Evolutionary conservation across 2,329 filamentous ascomycete species (phyloP).

Genomic region (Didymella segeticola): DNA sequence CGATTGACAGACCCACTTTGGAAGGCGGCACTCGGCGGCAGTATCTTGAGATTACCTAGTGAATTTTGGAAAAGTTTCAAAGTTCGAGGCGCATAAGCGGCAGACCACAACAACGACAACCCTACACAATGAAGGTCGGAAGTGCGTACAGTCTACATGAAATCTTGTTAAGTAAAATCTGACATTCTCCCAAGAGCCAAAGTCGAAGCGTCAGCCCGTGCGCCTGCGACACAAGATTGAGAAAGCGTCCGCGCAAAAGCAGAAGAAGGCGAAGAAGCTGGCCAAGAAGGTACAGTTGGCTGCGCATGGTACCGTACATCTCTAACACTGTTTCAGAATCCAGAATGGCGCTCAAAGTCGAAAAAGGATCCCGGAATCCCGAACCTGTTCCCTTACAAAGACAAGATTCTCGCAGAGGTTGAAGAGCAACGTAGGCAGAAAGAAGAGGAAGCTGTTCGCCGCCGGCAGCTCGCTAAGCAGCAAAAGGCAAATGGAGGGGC

Average conservation of each 20-base stretch:
- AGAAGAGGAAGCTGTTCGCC: conserved; percentile 73
- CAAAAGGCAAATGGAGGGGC: conserved; percentile 49
- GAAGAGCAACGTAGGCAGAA: conserved; percentile 85
- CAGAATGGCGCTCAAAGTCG: conserved; percentile 91
- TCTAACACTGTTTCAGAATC: conserved; percentile 67
- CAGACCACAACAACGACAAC: conserved; percentile 18
- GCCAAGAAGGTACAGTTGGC: conserved; percentile 73
- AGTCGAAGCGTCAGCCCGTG: conserved; percentile 89
- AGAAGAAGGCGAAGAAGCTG: conserved; percentile 85
- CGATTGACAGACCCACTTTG: neutral
- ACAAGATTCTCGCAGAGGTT: conserved; percentile 91
- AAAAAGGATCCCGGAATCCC: conserved; percentile 99
- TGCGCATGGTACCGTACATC: neutral
- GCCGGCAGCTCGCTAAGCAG: conserved; percentile 70
- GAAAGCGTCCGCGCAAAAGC: conserved; percentile 88
- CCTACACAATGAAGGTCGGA: conserved; percentile 50
- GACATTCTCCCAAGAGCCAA: conserved; percentile 70
- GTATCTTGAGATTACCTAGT: too few species aligned
- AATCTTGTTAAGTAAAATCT: neutral
- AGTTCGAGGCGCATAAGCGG: conserved; percentile 26
- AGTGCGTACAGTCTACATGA: conserved; percentile 38
- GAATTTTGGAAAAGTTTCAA: too few species aligned
- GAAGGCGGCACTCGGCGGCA: neutral
- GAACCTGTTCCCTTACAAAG: conserved; percentile 97
- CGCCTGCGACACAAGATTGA: conserved; percentile 95